Conservation (phyloP, 768 basidiomycete species). For the Fibroporia radiculosa region DNA sequence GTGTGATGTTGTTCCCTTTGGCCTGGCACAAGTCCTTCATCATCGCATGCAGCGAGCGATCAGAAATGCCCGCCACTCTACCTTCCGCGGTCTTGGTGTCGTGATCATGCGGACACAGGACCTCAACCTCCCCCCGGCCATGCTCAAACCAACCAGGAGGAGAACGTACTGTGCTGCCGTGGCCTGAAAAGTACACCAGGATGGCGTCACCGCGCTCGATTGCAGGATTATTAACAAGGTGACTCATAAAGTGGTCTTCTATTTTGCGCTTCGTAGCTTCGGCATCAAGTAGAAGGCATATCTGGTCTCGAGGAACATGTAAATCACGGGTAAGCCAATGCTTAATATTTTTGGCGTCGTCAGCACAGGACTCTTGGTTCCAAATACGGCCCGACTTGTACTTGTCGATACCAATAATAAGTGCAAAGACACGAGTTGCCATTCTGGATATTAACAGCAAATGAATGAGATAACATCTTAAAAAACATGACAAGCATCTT, state of each 20-base stretch:
- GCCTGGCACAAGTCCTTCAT: constrained; percentile 43
- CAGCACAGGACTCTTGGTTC: constrained; percentile 59
- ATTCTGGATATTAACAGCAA: constrained; percentile 23
- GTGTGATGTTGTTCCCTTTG: constrained; percentile 65
- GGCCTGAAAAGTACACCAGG: constrained; percentile 67
- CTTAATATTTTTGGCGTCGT: constrained; percentile 53
- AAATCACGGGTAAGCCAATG: constrained; percentile 51
- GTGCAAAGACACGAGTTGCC: constrained; percentile 48
- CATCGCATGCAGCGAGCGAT: constrained; percentile 57
- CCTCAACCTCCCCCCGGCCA: constrained; percentile 38
- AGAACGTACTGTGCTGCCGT: constrained; percentile 51
- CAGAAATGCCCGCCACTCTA: constrained; percentile 55
- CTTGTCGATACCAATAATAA: constrained; percentile 61
- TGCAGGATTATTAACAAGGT: constrained; percentile 52
- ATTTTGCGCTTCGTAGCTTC: constrained; percentile 56
- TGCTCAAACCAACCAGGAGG: constrained; percentile 53
- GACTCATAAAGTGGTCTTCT: constrained; percentile 51
- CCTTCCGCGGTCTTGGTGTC: constrained; percentile 41
- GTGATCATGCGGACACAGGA: constrained; percentile 62
- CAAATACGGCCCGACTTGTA: constrained; percentile 56
- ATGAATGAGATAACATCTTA: not conserved
- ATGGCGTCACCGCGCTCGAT: constrained; percentile 59
- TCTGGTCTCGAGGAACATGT: constrained; percentile 49
- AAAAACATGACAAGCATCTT: not conserved
- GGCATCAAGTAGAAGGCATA: constrained; percentile 47